Evolutionary conservation across 2,329 filamentous ascomycete species (phyloP).

Genomic region (Fusarium nodosum): DNA sequence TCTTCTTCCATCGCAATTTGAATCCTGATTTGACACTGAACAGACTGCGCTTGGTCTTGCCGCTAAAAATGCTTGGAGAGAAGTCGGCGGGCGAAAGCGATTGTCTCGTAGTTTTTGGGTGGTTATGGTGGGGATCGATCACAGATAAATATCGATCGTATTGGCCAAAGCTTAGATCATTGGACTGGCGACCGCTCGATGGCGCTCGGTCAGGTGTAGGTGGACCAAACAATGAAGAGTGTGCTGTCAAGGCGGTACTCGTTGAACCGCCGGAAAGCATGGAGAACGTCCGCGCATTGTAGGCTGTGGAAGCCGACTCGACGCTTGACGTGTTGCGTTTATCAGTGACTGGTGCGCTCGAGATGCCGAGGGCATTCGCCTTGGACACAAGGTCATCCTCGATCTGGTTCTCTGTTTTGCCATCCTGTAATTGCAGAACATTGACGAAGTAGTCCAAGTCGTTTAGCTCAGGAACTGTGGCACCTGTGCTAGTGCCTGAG

Average conservation of each 20-base stretch:
- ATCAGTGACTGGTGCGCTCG: slow-evolving; percentile 49
- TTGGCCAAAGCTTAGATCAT: slow-evolving; percentile 61
- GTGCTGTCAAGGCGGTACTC: slow-evolving; percentile 59
- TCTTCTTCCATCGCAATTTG: slow-evolving; percentile 60
- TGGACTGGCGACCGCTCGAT: slow-evolving; percentile 50
- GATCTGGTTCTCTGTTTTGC: slow-evolving; percentile 56
- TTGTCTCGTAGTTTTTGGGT: slow-evolving; percentile 58
- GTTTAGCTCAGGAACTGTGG: slow-evolving; percentile 56
- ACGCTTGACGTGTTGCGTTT: slow-evolving; percentile 57
- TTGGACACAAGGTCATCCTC: slow-evolving; percentile 56
- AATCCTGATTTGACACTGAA: slow-evolving; percentile 62
- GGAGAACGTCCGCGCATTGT: slow-evolving; percentile 61
- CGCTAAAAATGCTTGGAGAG: slow-evolving; percentile 60
- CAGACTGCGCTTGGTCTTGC: slow-evolving; percentile 61
- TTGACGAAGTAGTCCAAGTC: slow-evolving; percentile 57
- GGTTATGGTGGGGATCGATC: slow-evolving; percentile 59
- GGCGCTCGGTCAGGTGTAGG: slow-evolving; percentile 47
- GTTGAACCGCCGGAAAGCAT: slow-evolving; percentile 59
- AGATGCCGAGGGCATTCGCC: slow-evolving; percentile 56
- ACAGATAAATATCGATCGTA: slow-evolving; percentile 67
- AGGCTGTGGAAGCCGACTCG: slow-evolving; percentile 60
- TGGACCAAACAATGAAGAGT: slow-evolving; percentile 58
- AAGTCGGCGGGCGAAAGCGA: slow-evolving; percentile 51
- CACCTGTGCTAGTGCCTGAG: slow-evolving; percentile 30
- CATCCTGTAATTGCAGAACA: slow-evolving; percentile 55